Evolutionary conservation across 176 grass and related monocot species (phyloP).

Genomic region (Aegilops umbellulata): DNA sequence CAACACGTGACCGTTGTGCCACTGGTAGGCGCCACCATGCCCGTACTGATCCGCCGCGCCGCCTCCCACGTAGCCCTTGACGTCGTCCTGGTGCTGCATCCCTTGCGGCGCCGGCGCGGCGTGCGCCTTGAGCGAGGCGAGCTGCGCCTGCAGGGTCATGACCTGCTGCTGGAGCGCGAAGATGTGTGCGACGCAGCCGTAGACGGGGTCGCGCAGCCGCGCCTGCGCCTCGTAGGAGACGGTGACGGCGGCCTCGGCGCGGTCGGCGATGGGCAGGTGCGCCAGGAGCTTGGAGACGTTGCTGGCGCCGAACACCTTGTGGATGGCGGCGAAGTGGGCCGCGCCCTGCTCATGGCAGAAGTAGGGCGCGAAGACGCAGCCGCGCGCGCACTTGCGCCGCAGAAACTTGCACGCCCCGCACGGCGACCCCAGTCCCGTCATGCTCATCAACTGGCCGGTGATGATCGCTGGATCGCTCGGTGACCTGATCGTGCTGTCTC

Average conservation of each 20-base stretch:
- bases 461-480: neutral
- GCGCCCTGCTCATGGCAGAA: conserved; percentile 98
- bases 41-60: conserved; percentile 28
- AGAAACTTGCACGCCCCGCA: conserved; percentile 98
- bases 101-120: conserved; percentile 46
- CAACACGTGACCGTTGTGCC: conserved; percentile 15
- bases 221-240: conserved; percentile 98
- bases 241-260: conserved; percentile 87
- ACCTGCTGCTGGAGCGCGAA: conserved; percentile 99
- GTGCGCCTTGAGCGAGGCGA: conserved; percentile 75
- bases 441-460: conserved; percentile 5
- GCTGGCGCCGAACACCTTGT: conserved; percentile 92
- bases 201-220: conserved; percentile 81
- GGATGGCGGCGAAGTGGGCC: conserved; percentile 88
- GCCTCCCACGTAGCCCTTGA: conserved; percentile 24
- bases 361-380: conserved; percentile 94
- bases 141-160: conserved; percentile 86
- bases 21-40: conserved; percentile 17
- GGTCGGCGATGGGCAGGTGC: conserved; percentile 71
- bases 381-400: conserved; percentile 80
- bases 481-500: neutral
- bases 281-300: conserved; percentile 92
- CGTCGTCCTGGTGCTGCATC: conserved; percentile 22
- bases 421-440: conserved; percentile 90
- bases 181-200: conserved; percentile 94